Base-by-base conservation (phyloP, 1,284 basidiomycete genomes). In the Xerocomus minutiporus region DNA sequence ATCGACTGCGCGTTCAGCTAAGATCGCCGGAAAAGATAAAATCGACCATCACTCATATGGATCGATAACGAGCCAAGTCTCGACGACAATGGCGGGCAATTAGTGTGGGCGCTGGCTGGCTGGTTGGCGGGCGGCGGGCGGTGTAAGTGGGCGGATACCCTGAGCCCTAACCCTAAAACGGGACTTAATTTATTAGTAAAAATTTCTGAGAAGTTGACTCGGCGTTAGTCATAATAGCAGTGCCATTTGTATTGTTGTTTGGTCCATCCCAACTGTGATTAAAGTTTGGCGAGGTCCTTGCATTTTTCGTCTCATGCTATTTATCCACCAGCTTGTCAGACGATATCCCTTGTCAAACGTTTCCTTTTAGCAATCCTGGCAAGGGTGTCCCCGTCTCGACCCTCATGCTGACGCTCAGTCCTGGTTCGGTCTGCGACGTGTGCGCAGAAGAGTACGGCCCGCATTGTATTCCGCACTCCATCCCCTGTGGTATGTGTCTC, bases 361-460 rank as follows among this genome's bases (percentile, higher is more conserved):
- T 62, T 67, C 28, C 28, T 48, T 54, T 49, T 67, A 68, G 66
- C 55, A 67, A 29, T 29, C 29, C 29, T 29, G 29, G 29, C 29
- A 29, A 67, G 66, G 66, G 66, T 70, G 58, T 66, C 55, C 60
- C 8, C 29, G 29, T 29, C 64, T 68, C 64, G 65, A 62, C 68
- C 65, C 67, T 68, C 67, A 89, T 89, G 87, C 79, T 88, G 73
- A 84, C 86, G 67, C 84, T 89, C 68, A 79, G 75, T 74, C 79
- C 83, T 69, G 84, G 84, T 73, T 88, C 84, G 68, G 78, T 83
- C 70, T 89, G 86, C 83, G 86, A 89, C 77, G 86, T 89, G 65
- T 89, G 86, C 75, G 86, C 86, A 67, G 86, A 88, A 72, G 87
- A 89, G 76, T 89, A 80, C 70, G 82, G 83, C 63, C 75, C 82